Percentiles rank a stretch among this genome's conserved stretches.
Evolutionary conservation across 179 eudicot species (phyloP).

Genomic region (Carnegiea gigantea): DNA sequence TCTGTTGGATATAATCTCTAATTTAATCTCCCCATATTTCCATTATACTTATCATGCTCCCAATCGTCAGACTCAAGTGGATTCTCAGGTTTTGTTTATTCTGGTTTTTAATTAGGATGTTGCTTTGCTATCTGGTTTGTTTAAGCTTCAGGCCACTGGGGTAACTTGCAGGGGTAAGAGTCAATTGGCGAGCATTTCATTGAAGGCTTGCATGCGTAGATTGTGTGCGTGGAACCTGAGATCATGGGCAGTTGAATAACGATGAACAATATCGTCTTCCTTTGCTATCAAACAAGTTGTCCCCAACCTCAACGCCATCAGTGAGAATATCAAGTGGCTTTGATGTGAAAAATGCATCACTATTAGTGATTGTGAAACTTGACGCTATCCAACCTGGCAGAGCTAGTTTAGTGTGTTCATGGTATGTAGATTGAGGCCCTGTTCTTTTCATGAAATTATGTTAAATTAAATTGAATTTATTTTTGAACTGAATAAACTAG

Average conservation of each 20-base stretch:
- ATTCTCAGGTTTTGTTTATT: neutral
- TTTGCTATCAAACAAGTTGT: neutral
- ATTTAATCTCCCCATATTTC: neutral
- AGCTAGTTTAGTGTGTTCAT: too few species aligned
- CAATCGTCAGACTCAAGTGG: neutral
- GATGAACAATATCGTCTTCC: neutral
- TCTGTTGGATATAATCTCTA: conserved; percentile 1
- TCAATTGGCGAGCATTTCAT: neutral
- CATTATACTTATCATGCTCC: neutral
- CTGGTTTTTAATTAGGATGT: neutral
- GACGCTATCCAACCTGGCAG: too few species aligned
- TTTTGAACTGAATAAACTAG: too few species aligned
- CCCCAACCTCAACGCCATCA: too few species aligned
- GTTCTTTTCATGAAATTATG: too few species aligned
- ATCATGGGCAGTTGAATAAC: neutral
- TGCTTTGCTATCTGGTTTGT: neutral
- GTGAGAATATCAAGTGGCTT: too few species aligned
- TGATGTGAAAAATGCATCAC: too few species aligned
- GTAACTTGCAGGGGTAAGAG: too few species aligned
- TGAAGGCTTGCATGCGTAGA: neutral
- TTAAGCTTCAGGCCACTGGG: too few species aligned
- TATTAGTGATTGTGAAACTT: too few species aligned
- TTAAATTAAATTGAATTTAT: too few species aligned
- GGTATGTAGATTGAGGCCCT: too few species aligned
- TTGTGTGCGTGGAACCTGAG: neutral